phyloP scores from a whole-genome alignment of 1,284 basidiomycete genomes.

The Trichosporon sp. region DNA sequence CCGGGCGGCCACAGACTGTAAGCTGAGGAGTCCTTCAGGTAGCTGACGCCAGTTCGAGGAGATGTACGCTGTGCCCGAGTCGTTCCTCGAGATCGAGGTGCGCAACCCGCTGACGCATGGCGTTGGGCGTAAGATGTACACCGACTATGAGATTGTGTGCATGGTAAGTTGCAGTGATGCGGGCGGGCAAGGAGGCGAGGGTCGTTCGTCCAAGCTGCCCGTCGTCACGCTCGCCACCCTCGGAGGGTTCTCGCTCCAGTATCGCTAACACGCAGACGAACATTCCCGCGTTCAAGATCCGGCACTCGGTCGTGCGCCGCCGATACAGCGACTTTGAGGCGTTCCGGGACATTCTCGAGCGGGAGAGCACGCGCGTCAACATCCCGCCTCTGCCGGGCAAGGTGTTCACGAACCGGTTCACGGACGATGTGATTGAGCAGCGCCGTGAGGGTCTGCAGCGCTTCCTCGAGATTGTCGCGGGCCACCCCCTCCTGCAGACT shows the following conservation, averaged over 20 bases:
- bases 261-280: conserved; percentile 70
- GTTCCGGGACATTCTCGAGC: conserved; percentile 96
- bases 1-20: conserved; percentile 78
- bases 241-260: not conserved
- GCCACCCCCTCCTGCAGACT: conserved; percentile 94
- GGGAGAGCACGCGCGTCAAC: conserved; percentile 94
- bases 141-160: conserved; percentile 98
- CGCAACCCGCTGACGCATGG: conserved; percentile 95
- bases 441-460: conserved; percentile 91
- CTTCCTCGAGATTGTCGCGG: conserved; percentile 94
- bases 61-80: conserved; percentile 97
- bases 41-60: conserved; percentile 75
- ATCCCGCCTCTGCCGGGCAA: conserved; percentile 96
- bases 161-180: conserved; percentile 63
- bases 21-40: conserved; percentile 49
- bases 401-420: conserved; percentile 92
- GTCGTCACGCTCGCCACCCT: not conserved
- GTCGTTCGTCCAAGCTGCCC: too few species aligned
- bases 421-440: conserved; percentile 93
- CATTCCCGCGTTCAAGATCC: conserved; percentile 97
- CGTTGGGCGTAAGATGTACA: conserved; percentile 97
- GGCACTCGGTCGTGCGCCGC: conserved; percentile 89
- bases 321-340: conserved; percentile 99
- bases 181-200: not conserved
- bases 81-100: conserved; percentile 97